Base-by-base conservation (phyloP, 2,329 filamentous ascomycete species). In the Tolypocladium inflatum region DNA sequence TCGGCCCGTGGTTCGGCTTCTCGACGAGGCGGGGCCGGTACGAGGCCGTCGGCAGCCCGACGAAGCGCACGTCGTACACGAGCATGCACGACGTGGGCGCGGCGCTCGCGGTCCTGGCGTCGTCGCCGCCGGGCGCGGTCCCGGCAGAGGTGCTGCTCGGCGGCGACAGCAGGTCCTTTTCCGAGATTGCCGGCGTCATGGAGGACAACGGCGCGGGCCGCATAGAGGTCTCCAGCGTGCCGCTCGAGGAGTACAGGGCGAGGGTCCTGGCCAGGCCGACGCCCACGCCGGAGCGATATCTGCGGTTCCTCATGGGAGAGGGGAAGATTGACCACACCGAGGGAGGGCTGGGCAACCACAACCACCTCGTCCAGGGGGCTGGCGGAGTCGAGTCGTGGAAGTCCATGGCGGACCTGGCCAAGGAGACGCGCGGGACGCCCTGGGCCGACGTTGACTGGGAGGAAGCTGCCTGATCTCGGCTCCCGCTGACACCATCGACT, bases 221-320 rank as follows among this genome's bases (percentile, higher is more conserved):
- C 6, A 64, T 72, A 23, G 59, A 66, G 11, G 56, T 70, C 11
- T 61, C 56, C 4, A 61, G 62, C 38, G 45, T 68, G 17, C 64
- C 64, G 7, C 58, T 70, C 19, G 51, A 57, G 11, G 48, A 60
- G 43, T 73, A 66, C 59, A 69, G 68, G 59, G 56, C 57, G 21
- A 57, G 65, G 42, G 63, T 63, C 4, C 57, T 66, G 26, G 54
- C 54, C 38, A 55, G 57, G 9, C 56, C 58, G n/a, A 17, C 58
- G 3, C 64, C 63, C 1, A 66, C 60, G 42, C 67, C 70, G 1
- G 65, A 65, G 37, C 52, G 55, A 37, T 71, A 62, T 57, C 37
- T 73, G 57, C 61, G 70, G 33, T 73, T 73, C 51, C 54, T 73
- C 58, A 72, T 73, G 68, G 69, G 65, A 0, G 69, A 71, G 41